Percentiles rank a stretch among this genome's conserved stretches.
Evolutionary conservation across 345 rosid species (phyloP).

Genomic region (Moricandia moricandioides): DNA sequence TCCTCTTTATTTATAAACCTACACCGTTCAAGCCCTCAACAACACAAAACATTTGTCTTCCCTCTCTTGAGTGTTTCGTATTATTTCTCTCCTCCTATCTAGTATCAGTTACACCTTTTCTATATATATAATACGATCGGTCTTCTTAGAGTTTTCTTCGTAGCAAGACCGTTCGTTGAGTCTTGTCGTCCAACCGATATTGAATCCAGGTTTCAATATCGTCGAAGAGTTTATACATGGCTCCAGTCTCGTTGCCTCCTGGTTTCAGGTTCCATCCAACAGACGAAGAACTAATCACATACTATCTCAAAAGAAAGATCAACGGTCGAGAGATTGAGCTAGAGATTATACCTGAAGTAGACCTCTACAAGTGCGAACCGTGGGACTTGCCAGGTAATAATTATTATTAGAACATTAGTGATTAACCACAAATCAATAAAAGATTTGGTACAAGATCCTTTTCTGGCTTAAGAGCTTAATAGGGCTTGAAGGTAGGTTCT

Average conservation of each 20-base stretch:
- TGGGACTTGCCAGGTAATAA: slow-evolving; percentile 82
- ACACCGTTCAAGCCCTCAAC: slow-evolving; percentile 3
- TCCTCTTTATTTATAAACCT: slow-evolving; percentile 21
- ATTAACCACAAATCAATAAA: not conserved
- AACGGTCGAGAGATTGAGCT: slow-evolving; percentile 62
- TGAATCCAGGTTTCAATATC: not conserved
- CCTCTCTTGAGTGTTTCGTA: not conserved
- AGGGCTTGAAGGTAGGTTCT: not conserved
- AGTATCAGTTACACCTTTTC: not conserved
- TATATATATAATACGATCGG: slow-evolving; percentile 5
- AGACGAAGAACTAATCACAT: slow-evolving; percentile 70
- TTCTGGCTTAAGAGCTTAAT: slow-evolving; percentile 13
- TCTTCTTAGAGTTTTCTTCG: slow-evolving; percentile 19
- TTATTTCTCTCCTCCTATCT: not conserved
- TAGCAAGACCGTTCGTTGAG: slow-evolving; percentile 29
- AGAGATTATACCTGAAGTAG: slow-evolving; percentile 73
- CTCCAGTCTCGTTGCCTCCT: slow-evolving; percentile 71
- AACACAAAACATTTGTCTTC: slow-evolving; percentile 24
- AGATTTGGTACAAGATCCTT: not conserved
- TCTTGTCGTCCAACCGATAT: not conserved
- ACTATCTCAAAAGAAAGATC: slow-evolving; percentile 72
- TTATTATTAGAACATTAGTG: not conserved
- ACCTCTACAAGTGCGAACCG: slow-evolving; percentile 84
- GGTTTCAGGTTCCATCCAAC: slow-evolving; percentile 86
- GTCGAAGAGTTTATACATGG: slow-evolving; percentile 35